phyloP scores from a whole-genome alignment of 2,329 filamentous ascomycete genomes.

The Penicillium sp. region DNA sequence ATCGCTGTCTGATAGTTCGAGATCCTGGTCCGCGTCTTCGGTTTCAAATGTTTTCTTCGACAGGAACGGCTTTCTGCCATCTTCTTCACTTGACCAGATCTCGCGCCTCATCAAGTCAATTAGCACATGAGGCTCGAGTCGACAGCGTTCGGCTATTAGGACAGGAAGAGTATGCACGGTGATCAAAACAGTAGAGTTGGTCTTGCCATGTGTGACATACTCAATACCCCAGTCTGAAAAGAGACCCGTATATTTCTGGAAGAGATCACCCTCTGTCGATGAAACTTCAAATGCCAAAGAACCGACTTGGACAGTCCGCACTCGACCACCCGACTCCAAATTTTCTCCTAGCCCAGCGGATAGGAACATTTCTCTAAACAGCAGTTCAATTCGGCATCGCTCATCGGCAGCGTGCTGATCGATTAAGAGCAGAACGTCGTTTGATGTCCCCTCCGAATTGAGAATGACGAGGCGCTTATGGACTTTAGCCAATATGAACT shows the following conservation, averaged over 20 bases:
- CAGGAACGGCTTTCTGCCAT: conserved; percentile 20
- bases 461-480: conserved; percentile 17
- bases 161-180: conserved; percentile 64
- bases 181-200: conserved; percentile 34
- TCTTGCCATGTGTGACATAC: conserved; percentile 51
- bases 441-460: background rate
- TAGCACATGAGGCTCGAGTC: conserved; percentile 67
- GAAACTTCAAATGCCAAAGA: conserved; percentile 67
- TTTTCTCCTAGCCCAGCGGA: background rate
- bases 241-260: conserved; percentile 54
- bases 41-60: conserved; percentile 7
- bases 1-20: background rate
- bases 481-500: conserved; percentile 77
- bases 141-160: conserved; percentile 73
- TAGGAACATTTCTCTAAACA: conserved; percentile 61
- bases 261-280: conserved; percentile 57
- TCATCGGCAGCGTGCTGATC: conserved; percentile 97
- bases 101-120: conserved; percentile 74
- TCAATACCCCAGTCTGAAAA: conserved; percentile 75
- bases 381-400: conserved; percentile 71
- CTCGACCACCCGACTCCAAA: background rate
- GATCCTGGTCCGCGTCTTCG: background rate
- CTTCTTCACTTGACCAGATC: conserved; percentile 65
- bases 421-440: conserved; percentile 65
- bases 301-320: conserved; percentile 29